Percentiles rank a stretch among this genome's conserved stretches.
phyloP scores from a whole-genome alignment of 352 stramenopile species.

The Elongisporangium prolatum region DNA sequence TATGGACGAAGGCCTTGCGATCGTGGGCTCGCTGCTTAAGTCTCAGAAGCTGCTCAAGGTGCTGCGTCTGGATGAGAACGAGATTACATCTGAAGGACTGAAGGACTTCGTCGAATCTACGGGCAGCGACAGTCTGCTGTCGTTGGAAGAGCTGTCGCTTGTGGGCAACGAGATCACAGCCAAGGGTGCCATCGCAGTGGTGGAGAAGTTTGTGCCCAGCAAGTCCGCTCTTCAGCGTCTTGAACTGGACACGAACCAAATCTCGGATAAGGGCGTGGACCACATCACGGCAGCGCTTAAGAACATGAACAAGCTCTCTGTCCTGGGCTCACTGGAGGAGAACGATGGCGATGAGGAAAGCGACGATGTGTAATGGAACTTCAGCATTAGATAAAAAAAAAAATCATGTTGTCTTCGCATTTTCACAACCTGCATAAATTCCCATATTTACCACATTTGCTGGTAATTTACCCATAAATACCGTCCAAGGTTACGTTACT shows the following conservation, averaged over 20 bases:
- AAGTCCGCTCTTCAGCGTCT: conserved; percentile 37
- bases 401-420: neutral
- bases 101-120: conserved; percentile 27
- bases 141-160: conserved; percentile 53
- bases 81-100: conserved; percentile 61
- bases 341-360: conserved; percentile 79
- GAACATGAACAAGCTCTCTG: conserved; percentile 33
- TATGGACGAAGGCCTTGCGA: conserved; percentile 55
- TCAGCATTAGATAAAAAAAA: neutral
- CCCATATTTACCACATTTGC: neutral
- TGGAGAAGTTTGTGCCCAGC: conserved; percentile 33
- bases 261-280: conserved; percentile 57
- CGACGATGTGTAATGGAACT: conserved; percentile 21
- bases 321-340: conserved; percentile 75
- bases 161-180: conserved; percentile 74
- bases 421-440: neutral
- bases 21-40: conserved; percentile 57
- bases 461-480: neutral
- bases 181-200: conserved; percentile 58
- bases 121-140: conserved; percentile 19
- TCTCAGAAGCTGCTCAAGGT: conserved; percentile 44
- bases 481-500: neutral
- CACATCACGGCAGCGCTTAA: conserved; percentile 38
- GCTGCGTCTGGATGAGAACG: conserved; percentile 79
- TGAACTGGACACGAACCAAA: conserved; percentile 72